Base-by-base conservation (phyloP, 345 rosid genomes). In the Boechera stricta region DNA sequence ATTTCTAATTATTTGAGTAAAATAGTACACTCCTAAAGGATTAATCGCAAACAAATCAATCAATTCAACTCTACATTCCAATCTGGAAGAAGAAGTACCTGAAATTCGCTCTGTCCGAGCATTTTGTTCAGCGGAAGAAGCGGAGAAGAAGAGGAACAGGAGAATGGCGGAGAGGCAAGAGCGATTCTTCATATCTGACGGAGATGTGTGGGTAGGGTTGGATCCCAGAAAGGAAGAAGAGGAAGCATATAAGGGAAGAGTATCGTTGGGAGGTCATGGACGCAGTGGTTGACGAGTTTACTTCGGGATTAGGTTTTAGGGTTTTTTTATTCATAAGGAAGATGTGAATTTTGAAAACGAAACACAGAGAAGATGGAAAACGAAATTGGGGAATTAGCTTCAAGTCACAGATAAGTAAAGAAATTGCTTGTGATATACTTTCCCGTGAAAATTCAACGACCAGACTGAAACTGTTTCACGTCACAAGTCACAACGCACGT, bases 71-170 rank as follows among this genome's bases (percentile, higher is more conserved):
- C 11, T 29, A 29, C 10, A 36, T 16, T 26, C 47, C 41, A 66
- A 61, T 61, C 32, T 0, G 67, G 21, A 44, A 41, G 59, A 61
- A 48, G n/a, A 5, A 16, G 44, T 55, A 92, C 96, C 98, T 63
- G 98, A 89, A 83, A 90, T 93, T 16, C 94, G 78, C 82, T 90
- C 97, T 0, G 91, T 93, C 10, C 86, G 87, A 35, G 70, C 80
- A 39, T 67, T 80, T 44, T 70, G 84, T 26, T 90, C 77, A 57
- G 89, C 81, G 31, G n/a, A 74, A 31, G 74, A 67, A 64, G 76
- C 48, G 47, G 58, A 52, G 64, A 62, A 64, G 48, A 79, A 63
- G 67, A 76, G 69, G 36, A 67, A 52, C 32, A 76, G 80, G 32
- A 87, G 39, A 62, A 82, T 52, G 61, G 64, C 63, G 69, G 82